These are phyloP conservation scores for Forsythia viridissima DNA, from an alignment of 257 asterid species.

Conservation along the genomic window DNA sequence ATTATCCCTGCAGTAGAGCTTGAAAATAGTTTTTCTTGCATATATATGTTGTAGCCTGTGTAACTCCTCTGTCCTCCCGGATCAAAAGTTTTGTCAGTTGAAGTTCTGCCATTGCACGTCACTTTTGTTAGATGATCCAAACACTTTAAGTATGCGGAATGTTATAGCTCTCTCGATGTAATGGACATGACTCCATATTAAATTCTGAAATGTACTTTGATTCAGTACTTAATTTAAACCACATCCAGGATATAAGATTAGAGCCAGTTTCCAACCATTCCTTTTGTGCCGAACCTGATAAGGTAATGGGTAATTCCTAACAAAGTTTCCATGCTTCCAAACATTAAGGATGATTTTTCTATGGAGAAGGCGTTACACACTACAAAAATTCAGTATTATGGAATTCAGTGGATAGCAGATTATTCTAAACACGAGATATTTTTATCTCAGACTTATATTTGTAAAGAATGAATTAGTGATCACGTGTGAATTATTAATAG, in stretches of 20 bases:
- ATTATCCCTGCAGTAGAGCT: not conserved
- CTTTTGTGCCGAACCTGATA: not conserved
- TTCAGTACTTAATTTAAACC: not conserved
- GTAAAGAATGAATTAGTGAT: not conserved
- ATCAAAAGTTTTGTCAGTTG: not conserved
- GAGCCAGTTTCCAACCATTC: not conserved
- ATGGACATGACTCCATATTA: not conserved
- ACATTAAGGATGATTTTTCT: not conserved
- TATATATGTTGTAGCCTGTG: not conserved
- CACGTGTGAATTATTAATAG: not conserved
- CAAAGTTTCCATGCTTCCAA: not conserved
- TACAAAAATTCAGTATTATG: not conserved
- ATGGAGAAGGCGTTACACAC: not conserved
- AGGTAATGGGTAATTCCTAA: not conserved
- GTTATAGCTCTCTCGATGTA: not conserved
- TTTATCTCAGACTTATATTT: not conserved
- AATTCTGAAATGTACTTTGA: not conserved
- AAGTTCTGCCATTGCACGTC: not conserved
- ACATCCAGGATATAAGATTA: not conserved
- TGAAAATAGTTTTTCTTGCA: not conserved
- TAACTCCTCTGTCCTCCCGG: not conserved
- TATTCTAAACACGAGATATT: no score
- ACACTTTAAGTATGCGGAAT: not conserved
- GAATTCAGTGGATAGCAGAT: not conserved
- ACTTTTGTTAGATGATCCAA: not conserved